A percentile compares a stretch with the other conserved stretches of the same genome.
These are phyloP conservation scores for Mortierella sp. DNA, from an alignment of 371 early-diverging fungal genomes.

Conservation along the genomic window DNA sequence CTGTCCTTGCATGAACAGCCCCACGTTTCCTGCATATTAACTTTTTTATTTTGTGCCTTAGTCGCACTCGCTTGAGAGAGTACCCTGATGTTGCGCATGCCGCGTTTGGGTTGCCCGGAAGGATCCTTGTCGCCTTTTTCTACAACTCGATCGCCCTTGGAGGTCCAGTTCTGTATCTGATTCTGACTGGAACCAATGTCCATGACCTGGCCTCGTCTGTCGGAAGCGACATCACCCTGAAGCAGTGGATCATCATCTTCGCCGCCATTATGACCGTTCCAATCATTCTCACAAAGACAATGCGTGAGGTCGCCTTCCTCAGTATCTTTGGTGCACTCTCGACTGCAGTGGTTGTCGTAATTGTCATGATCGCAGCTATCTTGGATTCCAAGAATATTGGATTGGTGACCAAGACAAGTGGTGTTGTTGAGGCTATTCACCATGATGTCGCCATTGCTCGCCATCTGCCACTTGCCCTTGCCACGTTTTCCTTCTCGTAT, in stretches of 20 bases:
- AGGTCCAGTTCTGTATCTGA: slow-evolving; percentile 80
- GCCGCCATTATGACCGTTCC: slow-evolving; percentile 76
- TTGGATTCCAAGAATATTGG: slow-evolving; percentile 45
- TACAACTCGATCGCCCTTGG: slow-evolving; percentile 77
- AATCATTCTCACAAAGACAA: slow-evolving; percentile 72
- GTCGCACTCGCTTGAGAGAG: slow-evolving; percentile 62
- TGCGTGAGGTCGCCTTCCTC: slow-evolving; percentile 78
- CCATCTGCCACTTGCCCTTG: slow-evolving; percentile 68
- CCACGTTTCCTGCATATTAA: too few relatives aligned
- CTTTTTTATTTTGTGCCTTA: too few relatives aligned
- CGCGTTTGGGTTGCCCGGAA: slow-evolving; percentile 74
- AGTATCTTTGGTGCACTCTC: slow-evolving; percentile 66
- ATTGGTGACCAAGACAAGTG: slow-evolving; percentile 6
- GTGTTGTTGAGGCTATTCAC: slow-evolving; percentile 8
- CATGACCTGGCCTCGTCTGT: slow-evolving; percentile 58
- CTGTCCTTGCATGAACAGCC: background rate
- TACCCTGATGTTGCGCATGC: slow-evolving; percentile 72
- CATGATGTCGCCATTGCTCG: slow-evolving; percentile 64
- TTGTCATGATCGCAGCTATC: slow-evolving; percentile 56
- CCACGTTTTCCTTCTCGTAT: slow-evolving; percentile 80
- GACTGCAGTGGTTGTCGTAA: slow-evolving; percentile 63
- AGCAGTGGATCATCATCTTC: slow-evolving; percentile 73
- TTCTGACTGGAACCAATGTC: slow-evolving; percentile 77
- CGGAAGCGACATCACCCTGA: slow-evolving; percentile 39
- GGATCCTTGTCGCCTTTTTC: slow-evolving; percentile 68